Evolutionary conservation across 2,329 filamentous ascomycete genomes (phyloP), one percentile per base, ranked within the genome.

Genomic region (Venturia nashicola): DNA sequence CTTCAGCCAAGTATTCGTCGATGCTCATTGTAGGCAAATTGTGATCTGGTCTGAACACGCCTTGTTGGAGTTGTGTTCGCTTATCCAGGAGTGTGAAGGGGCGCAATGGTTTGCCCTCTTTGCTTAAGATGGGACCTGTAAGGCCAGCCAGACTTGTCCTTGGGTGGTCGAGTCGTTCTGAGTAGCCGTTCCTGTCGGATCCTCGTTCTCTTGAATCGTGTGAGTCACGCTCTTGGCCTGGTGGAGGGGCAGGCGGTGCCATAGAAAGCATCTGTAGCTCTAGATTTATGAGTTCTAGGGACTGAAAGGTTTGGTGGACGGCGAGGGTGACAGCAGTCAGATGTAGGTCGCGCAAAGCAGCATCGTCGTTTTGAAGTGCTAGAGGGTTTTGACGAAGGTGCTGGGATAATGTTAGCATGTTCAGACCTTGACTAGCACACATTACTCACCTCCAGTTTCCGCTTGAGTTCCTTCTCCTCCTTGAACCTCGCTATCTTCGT

Each of bases 21-120:
- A 99, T 97, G 1, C 86, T 90, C 94, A 99, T 97, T 3, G 94
- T 97, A 0, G 94, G 94, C 65, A 99, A 78, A 75, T 90, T 97
- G 73, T 99, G 94, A 8, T 94, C 91, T 0, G 91, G 85, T 64
- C 90, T 83, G 76, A 99, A 99, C 0, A 99, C 93, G 2, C 88
- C 88, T 65, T 86, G 81, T 66, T 86, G 84, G 65, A 96, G 76
- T 66, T 91, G 86, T 66, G 90, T 85, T 44, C 94, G 83, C 68
- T 82, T 87, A 65, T 88, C 87, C 5, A 95, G 80, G 27, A 99
- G 80, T 1, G 91, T 97, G 71, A 99, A 97, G 0, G 93, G 93
- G 69, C 92, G 86, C 69, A 97, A 79, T 16, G 94, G 94, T 72
- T 90, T 94, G 55, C 94, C 94, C 65, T 87, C 82, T 66, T 80